Evolutionary conservation across 495 filamentous ascomycete species (phyloP).

Genomic region (Aspergillus steynii): DNA sequence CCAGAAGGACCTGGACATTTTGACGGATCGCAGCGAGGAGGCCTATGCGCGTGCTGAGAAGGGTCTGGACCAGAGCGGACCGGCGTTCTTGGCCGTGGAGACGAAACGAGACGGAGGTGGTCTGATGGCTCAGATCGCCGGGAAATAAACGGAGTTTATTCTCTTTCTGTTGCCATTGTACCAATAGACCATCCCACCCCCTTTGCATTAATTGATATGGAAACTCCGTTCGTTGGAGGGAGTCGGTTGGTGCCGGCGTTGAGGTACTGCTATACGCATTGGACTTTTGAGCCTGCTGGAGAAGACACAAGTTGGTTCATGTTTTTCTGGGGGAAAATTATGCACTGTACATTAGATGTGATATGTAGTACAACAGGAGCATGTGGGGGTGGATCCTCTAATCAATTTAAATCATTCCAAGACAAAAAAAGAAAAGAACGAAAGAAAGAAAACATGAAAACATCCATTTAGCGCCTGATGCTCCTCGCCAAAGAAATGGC

Average conservation of each 20-base stretch:
- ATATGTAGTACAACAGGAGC: conserved; percentile 2
- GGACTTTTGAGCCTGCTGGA: neutral
- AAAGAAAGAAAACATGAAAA: conserved; percentile 12
- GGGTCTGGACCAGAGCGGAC: conserved; percentile 54
- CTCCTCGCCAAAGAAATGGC: conserved; percentile 38
- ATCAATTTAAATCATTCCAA: conserved; percentile 3
- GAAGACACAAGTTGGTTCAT: neutral
- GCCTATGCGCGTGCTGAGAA: conserved; percentile 80
- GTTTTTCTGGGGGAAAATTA: conserved; percentile 6
- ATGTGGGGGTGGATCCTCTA: neutral
- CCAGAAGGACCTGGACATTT: conserved; percentile 70
- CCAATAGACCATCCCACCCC: neutral
- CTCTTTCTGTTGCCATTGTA: neutral
- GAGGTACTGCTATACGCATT: neutral
- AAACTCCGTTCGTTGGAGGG: neutral
- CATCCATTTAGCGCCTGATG: conserved; percentile 39
- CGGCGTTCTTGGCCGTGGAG: conserved; percentile 44
- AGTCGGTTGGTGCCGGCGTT: neutral
- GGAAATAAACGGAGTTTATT: conserved; percentile 14
- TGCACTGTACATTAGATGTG: conserved; percentile 23
- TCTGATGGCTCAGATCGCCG: conserved; percentile 32
- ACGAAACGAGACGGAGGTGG: conserved; percentile 38
- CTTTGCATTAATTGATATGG: neutral
- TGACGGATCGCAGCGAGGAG: conserved; percentile 83
- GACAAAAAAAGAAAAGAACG: conserved; percentile 9